These are phyloP conservation scores for Citrus maxima DNA, from an alignment of 345 rosid genomes.

Conservation along the genomic window DNA sequence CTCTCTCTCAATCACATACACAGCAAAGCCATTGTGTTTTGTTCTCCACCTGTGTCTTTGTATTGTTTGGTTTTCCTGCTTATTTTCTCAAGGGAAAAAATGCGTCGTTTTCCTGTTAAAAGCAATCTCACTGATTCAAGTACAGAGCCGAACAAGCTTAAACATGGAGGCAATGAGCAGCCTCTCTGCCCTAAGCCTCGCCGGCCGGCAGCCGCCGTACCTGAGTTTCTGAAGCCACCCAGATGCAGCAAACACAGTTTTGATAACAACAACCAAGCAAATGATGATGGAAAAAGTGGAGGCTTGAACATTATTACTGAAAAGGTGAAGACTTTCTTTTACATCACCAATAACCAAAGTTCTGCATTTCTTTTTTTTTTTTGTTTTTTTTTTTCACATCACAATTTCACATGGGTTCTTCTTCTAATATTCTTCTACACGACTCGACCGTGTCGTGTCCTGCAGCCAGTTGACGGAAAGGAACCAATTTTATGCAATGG, in stretches of 20 bases:
- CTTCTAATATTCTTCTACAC: neutral
- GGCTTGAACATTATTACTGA: constrained; percentile 37
- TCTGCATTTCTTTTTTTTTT: too few relatives aligned
- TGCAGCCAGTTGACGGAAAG: constrained; percentile 35
- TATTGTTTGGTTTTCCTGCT: too few relatives aligned
- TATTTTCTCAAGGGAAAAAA: constrained; percentile 8
- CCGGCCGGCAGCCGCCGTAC: constrained; percentile 41
- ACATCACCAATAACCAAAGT: neutral
- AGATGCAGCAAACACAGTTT: constrained; percentile 53
- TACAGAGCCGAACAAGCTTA: constrained; percentile 14
- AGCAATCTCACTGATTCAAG: constrained; percentile 35
- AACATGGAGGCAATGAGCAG: constrained; percentile 14
- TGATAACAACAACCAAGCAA: constrained; percentile 40
- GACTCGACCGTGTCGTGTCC: neutral
- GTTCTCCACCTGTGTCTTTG: neutral
- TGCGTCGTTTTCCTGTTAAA: constrained; percentile 48
- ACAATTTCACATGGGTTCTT: neutral
- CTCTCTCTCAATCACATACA: neutral
- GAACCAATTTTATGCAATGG: constrained; percentile 30
- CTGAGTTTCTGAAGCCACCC: constrained; percentile 60
- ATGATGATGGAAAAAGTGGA: constrained; percentile 38
- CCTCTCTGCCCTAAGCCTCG: constrained; percentile 81
- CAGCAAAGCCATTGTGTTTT: neutral
- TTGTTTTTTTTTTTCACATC: too few relatives aligned
- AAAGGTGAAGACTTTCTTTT: constrained; percentile 31